Base-by-base conservation (phyloP, 23 red algal species). In the Rhodosorus marinus region DNA sequence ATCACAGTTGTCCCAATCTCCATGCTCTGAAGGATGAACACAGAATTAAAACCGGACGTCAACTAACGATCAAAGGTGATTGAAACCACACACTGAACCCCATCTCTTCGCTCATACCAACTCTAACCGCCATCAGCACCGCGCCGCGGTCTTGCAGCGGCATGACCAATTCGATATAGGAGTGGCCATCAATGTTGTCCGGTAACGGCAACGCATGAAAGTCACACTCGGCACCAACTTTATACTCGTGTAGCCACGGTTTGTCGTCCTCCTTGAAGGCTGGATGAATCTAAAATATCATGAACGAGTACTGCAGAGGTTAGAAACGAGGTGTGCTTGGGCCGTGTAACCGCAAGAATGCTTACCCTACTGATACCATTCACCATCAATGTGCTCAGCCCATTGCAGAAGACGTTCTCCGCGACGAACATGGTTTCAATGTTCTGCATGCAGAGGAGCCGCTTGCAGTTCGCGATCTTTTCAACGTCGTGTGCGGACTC, bases 401-500 rank as follows among this genome's bases (percentile, higher is more conserved):
- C 81, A 49, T 87, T 75, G 49, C 81, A 87, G 62, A 76, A 68
- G 34, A 67, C 68, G 15, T 77, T 87, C 33, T 67, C 67, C 1
- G 81, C 69, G 1, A 87, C 42, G 33, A 87, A 35, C 8, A 58
- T 64, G 11, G 52, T 74, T 24, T 64, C 69, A 29, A 87, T 34
- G 35, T 75, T 63, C 46, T 75, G 67, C 47, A 69, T 57, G 34
- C 81, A 87, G 9, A 87, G 45, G 46, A 57, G 69, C 22, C 64
- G 35, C 2, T 26, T 66, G 2, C 22, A 24, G 47, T 26, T 22
- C 5, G 47, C 47, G 3, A 6, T 50, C 2, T 22, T 22, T 26
- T 50, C 47, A 0, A 26, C 6, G 47, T 26, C 47, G 22, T 50
- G 47, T 2, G 47, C 26, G 47, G 23, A 26, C 1, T 22, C 47